Conservation (phyloP, 2,329 filamentous ascomycete genomes). For the Penicillium vulpinum region DNA sequence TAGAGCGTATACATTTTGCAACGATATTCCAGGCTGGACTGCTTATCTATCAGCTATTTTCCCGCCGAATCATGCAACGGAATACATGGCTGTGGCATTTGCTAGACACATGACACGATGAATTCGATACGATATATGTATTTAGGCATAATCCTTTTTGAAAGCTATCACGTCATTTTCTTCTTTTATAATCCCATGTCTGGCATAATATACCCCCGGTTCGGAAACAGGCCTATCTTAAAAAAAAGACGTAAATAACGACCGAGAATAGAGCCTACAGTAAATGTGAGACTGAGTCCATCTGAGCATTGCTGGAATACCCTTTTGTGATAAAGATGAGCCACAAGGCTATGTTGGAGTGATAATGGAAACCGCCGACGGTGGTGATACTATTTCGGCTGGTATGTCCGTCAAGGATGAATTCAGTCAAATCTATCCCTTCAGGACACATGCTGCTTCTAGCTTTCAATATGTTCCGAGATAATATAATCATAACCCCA, state of each 20-base stretch:
- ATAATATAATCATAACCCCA: background rate
- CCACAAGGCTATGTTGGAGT: background rate
- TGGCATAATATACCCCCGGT: background rate
- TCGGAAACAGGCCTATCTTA: background rate
- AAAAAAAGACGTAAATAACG: background rate
- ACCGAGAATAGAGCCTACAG: background rate
- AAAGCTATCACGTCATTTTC: background rate
- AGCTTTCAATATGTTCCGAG: background rate
- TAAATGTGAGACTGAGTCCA: background rate
- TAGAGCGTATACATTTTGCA: conserved; percentile 1
- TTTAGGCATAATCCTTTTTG: background rate
- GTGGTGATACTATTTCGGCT: background rate
- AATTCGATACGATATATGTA: background rate
- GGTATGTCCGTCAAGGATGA: background rate
- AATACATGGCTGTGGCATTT: conserved; percentile 4
- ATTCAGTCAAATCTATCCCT: background rate
- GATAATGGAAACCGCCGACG: too few species aligned
- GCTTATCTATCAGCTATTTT: background rate
- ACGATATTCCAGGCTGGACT: conserved; percentile 2
- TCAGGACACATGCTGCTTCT: background rate
- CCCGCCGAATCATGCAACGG: background rate
- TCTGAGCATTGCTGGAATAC: too few species aligned
- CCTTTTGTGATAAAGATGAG: background rate
- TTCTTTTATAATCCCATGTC: background rate
- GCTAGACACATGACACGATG: background rate